A percentile compares a stretch with the other conserved stretches of the same genome.
Conservation (phyloP, 495 filamentous ascomycete genomes). For the Oidiodendron maius region DNA sequence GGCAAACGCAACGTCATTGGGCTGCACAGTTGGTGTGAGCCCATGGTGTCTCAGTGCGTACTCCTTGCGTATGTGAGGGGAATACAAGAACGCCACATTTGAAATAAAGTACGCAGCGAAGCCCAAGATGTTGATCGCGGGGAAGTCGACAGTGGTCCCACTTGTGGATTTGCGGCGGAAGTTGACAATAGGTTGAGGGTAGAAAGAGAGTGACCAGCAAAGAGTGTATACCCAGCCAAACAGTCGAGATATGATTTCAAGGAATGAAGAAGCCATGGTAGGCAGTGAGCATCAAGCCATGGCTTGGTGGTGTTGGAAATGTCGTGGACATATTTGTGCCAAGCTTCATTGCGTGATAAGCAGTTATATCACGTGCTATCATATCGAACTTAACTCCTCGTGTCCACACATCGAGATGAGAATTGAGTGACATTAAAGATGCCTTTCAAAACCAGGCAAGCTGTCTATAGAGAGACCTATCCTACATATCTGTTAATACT, state of each 20-base stretch:
- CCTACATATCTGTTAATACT: too few species aligned
- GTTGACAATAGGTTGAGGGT: slow-evolving; percentile 82
- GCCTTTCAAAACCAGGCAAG: too few species aligned
- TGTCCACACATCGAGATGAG: too few species aligned
- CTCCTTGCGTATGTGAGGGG: slow-evolving; percentile 66
- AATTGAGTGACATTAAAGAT: too few species aligned
- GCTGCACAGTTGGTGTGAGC: slow-evolving; percentile 72
- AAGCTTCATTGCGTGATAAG: too few species aligned
- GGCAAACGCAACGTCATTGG: slow-evolving; percentile 88
- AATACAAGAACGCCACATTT: slow-evolving; percentile 68
- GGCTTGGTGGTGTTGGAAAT: too few species aligned
- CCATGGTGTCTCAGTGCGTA: slow-evolving; percentile 76
- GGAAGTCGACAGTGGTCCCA: slow-evolving; percentile 83
- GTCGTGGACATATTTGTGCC: too few species aligned
- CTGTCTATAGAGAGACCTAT: too few species aligned
- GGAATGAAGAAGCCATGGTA: slow-evolving; percentile 25
- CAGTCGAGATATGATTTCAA: slow-evolving; percentile 39
- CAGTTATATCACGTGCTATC: too few species aligned
- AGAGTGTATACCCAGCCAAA: slow-evolving; percentile 58
- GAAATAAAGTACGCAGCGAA: slow-evolving; percentile 76
- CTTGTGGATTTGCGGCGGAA: slow-evolving; percentile 65
- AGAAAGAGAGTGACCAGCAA: slow-evolving; percentile 87
- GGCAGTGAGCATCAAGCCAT: too few species aligned
- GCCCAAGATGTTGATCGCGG: slow-evolving; percentile 73
- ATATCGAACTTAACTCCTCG: too few species aligned